Percentiles rank a stretch among this genome's conserved stretches.
Evolutionary conservation across 225 moss, liverwort and hornwort genomes (phyloP).

Genomic region (Anthoceros angustus): DNA sequence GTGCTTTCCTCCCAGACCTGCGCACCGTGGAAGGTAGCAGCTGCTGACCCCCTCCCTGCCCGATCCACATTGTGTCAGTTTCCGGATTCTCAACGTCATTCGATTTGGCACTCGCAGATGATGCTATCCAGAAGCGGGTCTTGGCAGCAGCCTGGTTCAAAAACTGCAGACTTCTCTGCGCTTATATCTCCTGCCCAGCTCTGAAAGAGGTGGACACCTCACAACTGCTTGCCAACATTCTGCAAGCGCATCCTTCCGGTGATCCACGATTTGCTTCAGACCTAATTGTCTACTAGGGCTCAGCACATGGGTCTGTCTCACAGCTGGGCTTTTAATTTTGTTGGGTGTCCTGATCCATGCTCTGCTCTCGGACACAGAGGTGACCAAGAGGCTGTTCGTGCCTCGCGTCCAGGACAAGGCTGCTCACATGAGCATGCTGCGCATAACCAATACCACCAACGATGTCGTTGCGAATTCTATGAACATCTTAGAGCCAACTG

Average conservation of each 20-base stretch:
- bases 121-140: slow-evolving; percentile 62
- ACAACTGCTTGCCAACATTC: slow-evolving; percentile 41
- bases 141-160: slow-evolving; percentile 73
- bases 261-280: slow-evolving; percentile 1
- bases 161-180: slow-evolving; percentile 56
- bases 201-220: slow-evolving; percentile 82
- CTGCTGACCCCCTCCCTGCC: neutral
- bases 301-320: neutral
- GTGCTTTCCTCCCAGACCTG: slow-evolving; percentile 32
- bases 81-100: neutral
- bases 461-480: slow-evolving; percentile 63
- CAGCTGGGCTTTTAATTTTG: neutral
- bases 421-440: slow-evolving; percentile 87
- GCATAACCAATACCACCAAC: slow-evolving; percentile 40
- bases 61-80: neutral
- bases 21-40: slow-evolving; percentile 51
- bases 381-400: slow-evolving; percentile 40
- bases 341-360: slow-evolving; percentile 10
- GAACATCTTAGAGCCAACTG: slow-evolving; percentile 75
- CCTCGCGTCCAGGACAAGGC: slow-evolving; percentile 75
- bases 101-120: slow-evolving; percentile 29
- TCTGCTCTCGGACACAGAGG: slow-evolving; percentile 16
- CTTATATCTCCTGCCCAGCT: slow-evolving; percentile 67
- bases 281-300: neutral
- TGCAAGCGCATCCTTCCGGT: slow-evolving; percentile 30